A percentile compares a stretch with the other conserved stretches of the same genome.
Conservation (phyloP, 306 rosid genomes). For the Abrus precatorius region DNA sequence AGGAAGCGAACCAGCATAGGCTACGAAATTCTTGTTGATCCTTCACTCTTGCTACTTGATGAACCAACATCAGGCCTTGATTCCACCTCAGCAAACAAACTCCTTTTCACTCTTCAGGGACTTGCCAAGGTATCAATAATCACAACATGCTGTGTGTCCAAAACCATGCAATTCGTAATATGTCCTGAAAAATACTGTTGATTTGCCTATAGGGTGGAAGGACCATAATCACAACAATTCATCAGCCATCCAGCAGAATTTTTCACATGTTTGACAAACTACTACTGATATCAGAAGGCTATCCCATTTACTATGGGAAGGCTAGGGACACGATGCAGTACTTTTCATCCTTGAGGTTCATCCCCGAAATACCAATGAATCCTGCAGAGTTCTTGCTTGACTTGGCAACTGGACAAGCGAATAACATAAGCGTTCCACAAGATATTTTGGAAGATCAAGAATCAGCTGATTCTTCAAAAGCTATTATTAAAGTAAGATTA, state of each 20-base stretch:
- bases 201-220: slow-evolving; percentile 74
- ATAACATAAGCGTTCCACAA: slow-evolving; percentile 75
- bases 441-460: slow-evolving; percentile 61
- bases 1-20: slow-evolving; percentile 94
- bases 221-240: slow-evolving; percentile 95
- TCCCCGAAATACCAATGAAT: slow-evolving; percentile 88
- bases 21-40: slow-evolving; percentile 94
- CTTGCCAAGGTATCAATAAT: slow-evolving; percentile 76
- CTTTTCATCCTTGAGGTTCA: slow-evolving; percentile 77
- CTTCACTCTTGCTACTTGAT: slow-evolving; percentile 87
- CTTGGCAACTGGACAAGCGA: slow-evolving; percentile 90
- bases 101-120: slow-evolving; percentile 82
- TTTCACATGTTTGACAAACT: slow-evolving; percentile 94
- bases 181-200: slow-evolving; percentile 39
- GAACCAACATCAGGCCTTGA: slow-evolving; percentile 99
- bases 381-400: slow-evolving; percentile 95
- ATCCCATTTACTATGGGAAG: slow-evolving; percentile 84
- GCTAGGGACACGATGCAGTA: slow-evolving; percentile 79
- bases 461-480: slow-evolving; percentile 60
- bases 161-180: neutral
- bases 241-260: slow-evolving; percentile 96
- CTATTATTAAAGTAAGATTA: slow-evolving; percentile 67
- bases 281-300: slow-evolving; percentile 86
- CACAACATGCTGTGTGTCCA: neutral
- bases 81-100: slow-evolving; percentile 86